These are phyloP conservation scores for Alternaria triticimaculans DNA, from an alignment of 2,329 filamentous ascomycete genomes.

Conservation along the genomic window DNA sequence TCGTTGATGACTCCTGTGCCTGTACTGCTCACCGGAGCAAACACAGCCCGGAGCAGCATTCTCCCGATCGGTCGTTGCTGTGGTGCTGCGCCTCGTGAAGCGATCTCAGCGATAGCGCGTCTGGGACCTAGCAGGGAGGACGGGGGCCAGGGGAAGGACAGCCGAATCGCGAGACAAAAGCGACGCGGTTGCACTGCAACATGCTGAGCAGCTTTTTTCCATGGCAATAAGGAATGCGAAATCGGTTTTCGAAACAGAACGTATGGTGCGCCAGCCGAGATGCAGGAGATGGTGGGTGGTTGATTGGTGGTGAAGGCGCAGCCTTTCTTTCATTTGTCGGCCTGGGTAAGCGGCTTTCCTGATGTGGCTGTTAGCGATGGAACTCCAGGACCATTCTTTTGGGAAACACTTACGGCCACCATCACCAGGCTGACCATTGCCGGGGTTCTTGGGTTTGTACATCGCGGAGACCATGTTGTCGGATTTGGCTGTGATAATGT, in stretches of 20 bases:
- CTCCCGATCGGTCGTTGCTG: constrained; percentile 14
- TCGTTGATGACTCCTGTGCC: constrained; percentile 25
- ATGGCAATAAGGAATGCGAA: constrained; percentile 7
- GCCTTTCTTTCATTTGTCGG: constrained; percentile 23
- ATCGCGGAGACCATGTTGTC: constrained; percentile 19
- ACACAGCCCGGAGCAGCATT: constrained; percentile 38
- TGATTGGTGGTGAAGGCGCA: constrained; percentile 19
- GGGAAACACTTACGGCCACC: constrained; percentile 27
- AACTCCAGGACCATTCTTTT: not conserved
- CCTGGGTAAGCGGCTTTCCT: constrained; percentile 23
- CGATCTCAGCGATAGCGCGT: constrained; percentile 13
- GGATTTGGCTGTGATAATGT: constrained; percentile 6
- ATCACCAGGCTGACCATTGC: constrained; percentile 18
- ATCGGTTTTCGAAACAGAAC: constrained; percentile 21
- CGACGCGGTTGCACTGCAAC: constrained; percentile 11
- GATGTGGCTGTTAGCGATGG: constrained; percentile 13
- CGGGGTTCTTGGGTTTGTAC: constrained; percentile 20
- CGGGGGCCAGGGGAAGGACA: constrained; percentile 2
- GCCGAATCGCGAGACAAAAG: constrained; percentile 10
- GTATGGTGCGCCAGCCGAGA: constrained; percentile 25
- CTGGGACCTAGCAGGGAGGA: not conserved
- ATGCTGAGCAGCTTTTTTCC: constrained; percentile 4
- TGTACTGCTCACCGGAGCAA: constrained; percentile 33
- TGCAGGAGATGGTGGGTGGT: constrained; percentile 7
- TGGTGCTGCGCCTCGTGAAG: constrained; percentile 32